phyloP scores from a whole-genome alignment of 2,329 filamentous ascomycete species.

The Talaromyces sp. region DNA sequence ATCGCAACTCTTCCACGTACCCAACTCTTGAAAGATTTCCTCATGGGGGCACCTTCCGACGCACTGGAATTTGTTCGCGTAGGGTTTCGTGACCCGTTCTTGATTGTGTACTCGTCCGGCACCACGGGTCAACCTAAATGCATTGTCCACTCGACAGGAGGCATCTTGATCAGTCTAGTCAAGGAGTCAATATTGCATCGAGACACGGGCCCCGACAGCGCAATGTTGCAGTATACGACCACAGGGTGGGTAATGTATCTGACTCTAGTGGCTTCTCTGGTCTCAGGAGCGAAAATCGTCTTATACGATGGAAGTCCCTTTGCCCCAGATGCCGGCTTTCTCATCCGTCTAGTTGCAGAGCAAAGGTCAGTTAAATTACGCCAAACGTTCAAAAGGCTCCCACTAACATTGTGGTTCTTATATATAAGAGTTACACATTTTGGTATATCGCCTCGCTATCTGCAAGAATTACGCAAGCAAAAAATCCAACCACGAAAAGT shows the following conservation, averaged over 20 bases:
- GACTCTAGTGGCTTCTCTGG: slow-evolving; percentile 52
- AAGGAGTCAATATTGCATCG: slow-evolving; percentile 59
- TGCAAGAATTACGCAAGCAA: slow-evolving; percentile 65
- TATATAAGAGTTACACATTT: slow-evolving; percentile 62
- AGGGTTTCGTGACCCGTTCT: slow-evolving; percentile 67
- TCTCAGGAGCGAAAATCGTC: slow-evolving; percentile 57
- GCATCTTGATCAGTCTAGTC: slow-evolving; percentile 33
- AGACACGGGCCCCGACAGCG: slow-evolving; percentile 39
- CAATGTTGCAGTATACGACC: slow-evolving; percentile 57
- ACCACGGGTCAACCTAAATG: slow-evolving; percentile 82
- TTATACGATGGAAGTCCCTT: slow-evolving; percentile 85
- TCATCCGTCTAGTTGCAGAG: slow-evolving; percentile 58
- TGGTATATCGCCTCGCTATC: slow-evolving; percentile 70
- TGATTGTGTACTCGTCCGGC: slow-evolving; percentile 72
- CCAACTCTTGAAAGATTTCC: slow-evolving; percentile 40
- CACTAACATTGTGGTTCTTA: background rate
- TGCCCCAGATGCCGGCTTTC: slow-evolving; percentile 59
- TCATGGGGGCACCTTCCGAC: slow-evolving; percentile 28
- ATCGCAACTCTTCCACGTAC: slow-evolving; percentile 49
- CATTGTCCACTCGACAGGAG: slow-evolving; percentile 65
- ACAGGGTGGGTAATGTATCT: slow-evolving; percentile 91
- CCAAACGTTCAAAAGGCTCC: too few species aligned
- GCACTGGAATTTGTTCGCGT: slow-evolving; percentile 54
- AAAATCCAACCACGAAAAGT: slow-evolving; percentile 58
- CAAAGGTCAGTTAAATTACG: slow-evolving; percentile 39